These are phyloP conservation scores for Sesbania bispinosa DNA, from an alignment of 306 rosid genomes.

Conservation along the genomic window DNA sequence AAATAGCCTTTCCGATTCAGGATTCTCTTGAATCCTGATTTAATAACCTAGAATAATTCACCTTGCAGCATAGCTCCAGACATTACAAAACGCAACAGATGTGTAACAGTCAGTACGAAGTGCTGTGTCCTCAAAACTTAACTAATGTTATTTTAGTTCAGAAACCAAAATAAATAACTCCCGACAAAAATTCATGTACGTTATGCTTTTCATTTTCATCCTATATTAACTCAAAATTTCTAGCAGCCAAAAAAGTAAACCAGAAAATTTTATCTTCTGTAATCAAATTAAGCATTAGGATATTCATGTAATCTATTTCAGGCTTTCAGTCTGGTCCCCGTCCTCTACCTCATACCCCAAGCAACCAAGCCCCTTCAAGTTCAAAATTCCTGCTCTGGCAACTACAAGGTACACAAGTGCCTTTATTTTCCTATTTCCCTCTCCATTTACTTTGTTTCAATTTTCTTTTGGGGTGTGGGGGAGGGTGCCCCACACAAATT, in stretches of 20 bases:
- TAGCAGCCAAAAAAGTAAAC: not conserved
- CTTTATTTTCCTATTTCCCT: not conserved
- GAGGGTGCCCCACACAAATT: not conserved
- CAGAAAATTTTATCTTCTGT: not conserved
- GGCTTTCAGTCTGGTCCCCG: not conserved
- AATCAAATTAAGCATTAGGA: conserved; percentile 4
- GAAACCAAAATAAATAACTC: not conserved
- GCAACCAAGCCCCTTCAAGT: not conserved
- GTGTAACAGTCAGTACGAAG: not conserved
- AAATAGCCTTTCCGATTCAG: no score
- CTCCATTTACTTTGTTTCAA: not conserved
- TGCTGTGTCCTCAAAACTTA: not conserved
- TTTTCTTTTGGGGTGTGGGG: not conserved
- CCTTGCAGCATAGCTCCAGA: not conserved
- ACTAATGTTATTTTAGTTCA: not conserved
- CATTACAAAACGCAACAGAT: not conserved
- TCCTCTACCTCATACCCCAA: not conserved
- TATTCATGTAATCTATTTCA: not conserved
- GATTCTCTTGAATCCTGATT: no score
- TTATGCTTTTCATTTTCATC: not conserved
- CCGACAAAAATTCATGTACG: not conserved
- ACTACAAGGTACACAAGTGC: not conserved
- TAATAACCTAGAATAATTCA: no score
- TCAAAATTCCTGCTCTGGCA: not conserved
- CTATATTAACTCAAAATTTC: not conserved